phyloP scores from a whole-genome alignment of 306 rosid species.

The Prunus dulcis region DNA sequence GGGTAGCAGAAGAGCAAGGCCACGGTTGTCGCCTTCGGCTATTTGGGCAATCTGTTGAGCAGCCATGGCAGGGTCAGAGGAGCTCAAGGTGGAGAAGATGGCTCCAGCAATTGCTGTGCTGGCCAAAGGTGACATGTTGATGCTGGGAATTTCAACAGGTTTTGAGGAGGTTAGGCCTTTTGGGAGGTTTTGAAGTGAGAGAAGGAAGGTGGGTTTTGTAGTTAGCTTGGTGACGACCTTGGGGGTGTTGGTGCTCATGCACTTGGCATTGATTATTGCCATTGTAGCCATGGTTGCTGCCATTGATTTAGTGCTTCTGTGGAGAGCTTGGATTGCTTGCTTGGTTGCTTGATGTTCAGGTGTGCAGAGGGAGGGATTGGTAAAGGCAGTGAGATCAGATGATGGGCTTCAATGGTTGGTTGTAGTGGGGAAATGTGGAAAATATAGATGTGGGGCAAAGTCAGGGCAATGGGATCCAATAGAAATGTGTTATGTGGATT shows the following conservation, averaged over 20 bases:
- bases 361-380: neutral
- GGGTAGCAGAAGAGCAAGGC: constrained; percentile 66
- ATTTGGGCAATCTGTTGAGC: constrained; percentile 70
- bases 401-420: constrained; percentile 20
- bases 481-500: constrained; percentile 46
- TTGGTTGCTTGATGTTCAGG: constrained; percentile 2
- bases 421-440: constrained; percentile 7
- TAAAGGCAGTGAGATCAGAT: neutral
- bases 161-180: constrained; percentile 38
- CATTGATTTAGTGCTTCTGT: constrained; percentile 34
- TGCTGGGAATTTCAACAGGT: constrained; percentile 9
- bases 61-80: constrained; percentile 64
- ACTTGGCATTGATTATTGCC: constrained; percentile 73
- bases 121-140: constrained; percentile 33
- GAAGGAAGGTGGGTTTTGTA: constrained; percentile 46
- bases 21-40: constrained; percentile 86
- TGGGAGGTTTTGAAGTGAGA: constrained; percentile 56
- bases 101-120: constrained; percentile 82
- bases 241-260: constrained; percentile 34
- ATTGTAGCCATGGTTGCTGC: constrained; percentile 82
- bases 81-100: constrained; percentile 53
- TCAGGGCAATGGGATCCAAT: constrained; percentile 47
- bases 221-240: constrained; percentile 40
- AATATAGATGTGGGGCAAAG: constrained; percentile 30
- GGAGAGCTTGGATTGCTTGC: neutral